These are phyloP conservation scores for Trichosporon sp. DNA, from an alignment of 1,284 basidiomycete species.

Conservation along the genomic window DNA sequence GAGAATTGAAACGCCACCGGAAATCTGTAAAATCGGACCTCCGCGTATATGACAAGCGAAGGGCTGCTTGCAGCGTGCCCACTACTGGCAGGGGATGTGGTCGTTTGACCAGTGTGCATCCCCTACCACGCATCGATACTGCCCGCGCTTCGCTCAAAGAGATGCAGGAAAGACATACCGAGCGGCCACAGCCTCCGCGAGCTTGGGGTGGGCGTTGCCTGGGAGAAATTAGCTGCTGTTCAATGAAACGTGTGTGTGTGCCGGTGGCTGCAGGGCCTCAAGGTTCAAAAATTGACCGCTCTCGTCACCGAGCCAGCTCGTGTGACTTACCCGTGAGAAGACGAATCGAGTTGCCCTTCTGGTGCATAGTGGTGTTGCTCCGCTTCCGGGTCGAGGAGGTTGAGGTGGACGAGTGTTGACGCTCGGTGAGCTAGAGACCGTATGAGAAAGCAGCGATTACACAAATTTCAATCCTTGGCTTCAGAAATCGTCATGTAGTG, in stretches of 20 bases:
- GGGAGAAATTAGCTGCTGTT: not conserved
- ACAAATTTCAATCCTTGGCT: not conserved
- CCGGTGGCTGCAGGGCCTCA: not conserved
- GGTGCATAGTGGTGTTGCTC: constrained; percentile 50
- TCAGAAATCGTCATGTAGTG: not conserved
- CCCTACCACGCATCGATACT: not conserved
- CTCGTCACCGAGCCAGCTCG: not conserved
- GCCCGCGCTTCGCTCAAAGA: not conserved
- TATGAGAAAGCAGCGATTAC: constrained; percentile 3
- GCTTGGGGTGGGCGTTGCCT: constrained; percentile 98
- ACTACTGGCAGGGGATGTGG: not conserved
- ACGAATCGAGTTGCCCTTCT: constrained; percentile 82
- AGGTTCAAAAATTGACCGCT: not conserved
- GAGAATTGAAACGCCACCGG: not conserved
- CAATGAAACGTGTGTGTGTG: not conserved
- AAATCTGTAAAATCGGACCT: constrained; percentile 3
- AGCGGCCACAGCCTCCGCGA: constrained; percentile 88
- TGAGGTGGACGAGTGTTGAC: not conserved
- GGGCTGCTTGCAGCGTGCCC: not conserved
- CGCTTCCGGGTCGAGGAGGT: constrained; percentile 1
- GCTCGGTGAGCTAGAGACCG: not conserved
- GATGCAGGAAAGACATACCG: constrained; percentile 61
- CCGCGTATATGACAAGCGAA: not conserved
- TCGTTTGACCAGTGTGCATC: not conserved
- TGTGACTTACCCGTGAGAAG: constrained; percentile 73